phyloP scores from a whole-genome alignment of 2,329 filamentous ascomycete species.

The Diaporthe sp. region DNA sequence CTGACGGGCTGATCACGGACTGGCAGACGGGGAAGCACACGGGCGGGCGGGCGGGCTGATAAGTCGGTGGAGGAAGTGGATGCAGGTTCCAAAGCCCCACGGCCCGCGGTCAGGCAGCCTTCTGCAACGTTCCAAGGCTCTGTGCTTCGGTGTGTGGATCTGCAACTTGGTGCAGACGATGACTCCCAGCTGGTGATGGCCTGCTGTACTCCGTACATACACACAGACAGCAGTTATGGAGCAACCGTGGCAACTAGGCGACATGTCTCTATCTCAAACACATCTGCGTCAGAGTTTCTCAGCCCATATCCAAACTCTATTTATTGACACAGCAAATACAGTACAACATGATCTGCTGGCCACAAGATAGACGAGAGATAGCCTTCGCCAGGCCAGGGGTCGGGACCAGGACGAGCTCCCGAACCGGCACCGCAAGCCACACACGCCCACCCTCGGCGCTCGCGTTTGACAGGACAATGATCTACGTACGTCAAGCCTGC shows the following conservation, averaged over 20 bases:
- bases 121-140: neutral
- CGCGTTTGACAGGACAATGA: constrained; percentile 11
- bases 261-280: neutral
- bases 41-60: neutral
- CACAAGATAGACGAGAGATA: constrained; percentile 12
- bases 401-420: constrained; percentile 14
- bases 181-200: too few species aligned
- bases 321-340: neutral
- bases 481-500: neutral
- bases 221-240: neutral
- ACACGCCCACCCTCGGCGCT: neutral
- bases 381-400: neutral
- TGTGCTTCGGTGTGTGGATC: neutral
- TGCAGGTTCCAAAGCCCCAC: neutral
- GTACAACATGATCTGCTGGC: neutral
- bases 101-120: constrained; percentile 1
- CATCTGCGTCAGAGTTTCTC: neutral
- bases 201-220: neutral
- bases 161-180: too few species aligned
- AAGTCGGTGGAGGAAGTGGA: neutral
- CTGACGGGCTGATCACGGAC: neutral
- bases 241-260: neutral
- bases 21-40: neutral
- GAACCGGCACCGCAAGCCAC: neutral
- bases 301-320: neutral